phyloP scores from a whole-genome alignment of 148 eudicot genomes.

The Camellia sinensis region DNA sequence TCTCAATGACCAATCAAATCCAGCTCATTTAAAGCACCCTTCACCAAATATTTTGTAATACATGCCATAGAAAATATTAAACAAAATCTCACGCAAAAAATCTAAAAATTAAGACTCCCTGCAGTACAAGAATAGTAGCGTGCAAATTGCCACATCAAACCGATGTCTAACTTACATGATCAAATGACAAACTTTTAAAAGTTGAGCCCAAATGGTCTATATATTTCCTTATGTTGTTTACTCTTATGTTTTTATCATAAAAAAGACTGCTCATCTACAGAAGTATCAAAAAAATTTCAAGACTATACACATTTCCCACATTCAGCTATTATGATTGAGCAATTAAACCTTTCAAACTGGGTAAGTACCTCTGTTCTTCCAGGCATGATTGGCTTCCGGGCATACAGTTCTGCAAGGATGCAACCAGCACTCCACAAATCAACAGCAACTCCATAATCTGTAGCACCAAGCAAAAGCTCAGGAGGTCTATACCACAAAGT shows the following conservation, averaged over 20 bases:
- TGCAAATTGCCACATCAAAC: not conserved
- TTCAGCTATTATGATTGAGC: not conserved
- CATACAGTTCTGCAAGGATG: slow-evolving; percentile 58
- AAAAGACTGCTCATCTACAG: not conserved
- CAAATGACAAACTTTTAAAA: no score
- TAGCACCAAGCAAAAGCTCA: slow-evolving; percentile 67
- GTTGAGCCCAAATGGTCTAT: no score
- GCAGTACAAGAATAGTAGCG: not conserved
- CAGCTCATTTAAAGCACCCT: not conserved
- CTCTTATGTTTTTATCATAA: not conserved
- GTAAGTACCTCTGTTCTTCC: slow-evolving; percentile 65
- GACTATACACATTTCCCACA: not conserved
- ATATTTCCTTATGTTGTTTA: not conserved
- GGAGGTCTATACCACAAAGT: slow-evolving; percentile 76
- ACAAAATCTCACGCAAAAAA: not conserved
- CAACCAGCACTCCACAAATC: slow-evolving; percentile 79
- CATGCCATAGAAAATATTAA: not conserved
- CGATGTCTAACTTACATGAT: no score
- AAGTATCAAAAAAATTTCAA: not conserved
- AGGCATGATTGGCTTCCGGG: slow-evolving; percentile 70
- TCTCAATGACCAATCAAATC: slow-evolving; percentile 5
- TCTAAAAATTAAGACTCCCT: not conserved
- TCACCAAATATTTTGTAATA: not conserved
- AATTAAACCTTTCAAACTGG: slow-evolving; percentile 9
- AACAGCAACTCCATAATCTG: slow-evolving; percentile 53